Conservation (phyloP, 208 protist genomes). For the Trypanosomatidae sp. region DNA sequence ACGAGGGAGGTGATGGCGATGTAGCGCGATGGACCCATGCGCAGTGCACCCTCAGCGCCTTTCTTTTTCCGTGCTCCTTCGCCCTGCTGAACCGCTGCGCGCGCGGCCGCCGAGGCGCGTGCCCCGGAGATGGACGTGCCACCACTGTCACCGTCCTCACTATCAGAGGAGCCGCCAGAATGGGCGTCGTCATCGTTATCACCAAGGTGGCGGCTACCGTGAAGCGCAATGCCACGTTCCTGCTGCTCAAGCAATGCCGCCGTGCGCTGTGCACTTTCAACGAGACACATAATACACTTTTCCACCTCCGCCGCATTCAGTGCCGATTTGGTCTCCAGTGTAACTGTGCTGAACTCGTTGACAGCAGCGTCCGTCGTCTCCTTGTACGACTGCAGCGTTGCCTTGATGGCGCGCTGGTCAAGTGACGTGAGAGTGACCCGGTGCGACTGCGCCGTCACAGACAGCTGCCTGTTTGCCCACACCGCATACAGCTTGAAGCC, state of each 20-base stretch:
- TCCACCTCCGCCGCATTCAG: constrained; percentile 40
- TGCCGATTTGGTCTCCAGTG: constrained; percentile 38
- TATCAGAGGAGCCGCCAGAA: constrained; percentile 32
- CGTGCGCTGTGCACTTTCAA: constrained; percentile 48
- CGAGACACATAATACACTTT: constrained; percentile 42
- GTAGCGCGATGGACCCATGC: constrained; percentile 71
- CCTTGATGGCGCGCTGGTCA: constrained; percentile 13
- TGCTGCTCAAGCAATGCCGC: constrained; percentile 48
- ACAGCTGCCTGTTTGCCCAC: constrained; percentile 73
- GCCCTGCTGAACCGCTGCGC: constrained; percentile 17
- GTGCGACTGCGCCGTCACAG: constrained; percentile 27
- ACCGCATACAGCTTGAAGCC: constrained; percentile 70
- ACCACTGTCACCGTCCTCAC: constrained; percentile 31
- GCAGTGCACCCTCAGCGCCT: constrained; percentile 27
- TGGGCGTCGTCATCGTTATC: constrained; percentile 27
- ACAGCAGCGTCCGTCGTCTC: constrained; percentile 23
- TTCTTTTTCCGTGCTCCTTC: constrained; percentile 27
- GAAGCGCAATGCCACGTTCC: constrained; percentile 35
- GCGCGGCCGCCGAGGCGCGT: constrained; percentile 16
- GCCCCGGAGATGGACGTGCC: constrained; percentile 3
- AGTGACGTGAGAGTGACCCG: constrained; percentile 28
- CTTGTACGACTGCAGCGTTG: constrained; percentile 26
- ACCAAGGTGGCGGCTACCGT: constrained; percentile 8
- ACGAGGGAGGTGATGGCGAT: constrained; percentile 85
- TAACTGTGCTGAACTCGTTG: constrained; percentile 53